Base-by-base conservation (phyloP, 2,329 filamentous ascomycete genomes). In the Beauveria pseudobassiana region DNA sequence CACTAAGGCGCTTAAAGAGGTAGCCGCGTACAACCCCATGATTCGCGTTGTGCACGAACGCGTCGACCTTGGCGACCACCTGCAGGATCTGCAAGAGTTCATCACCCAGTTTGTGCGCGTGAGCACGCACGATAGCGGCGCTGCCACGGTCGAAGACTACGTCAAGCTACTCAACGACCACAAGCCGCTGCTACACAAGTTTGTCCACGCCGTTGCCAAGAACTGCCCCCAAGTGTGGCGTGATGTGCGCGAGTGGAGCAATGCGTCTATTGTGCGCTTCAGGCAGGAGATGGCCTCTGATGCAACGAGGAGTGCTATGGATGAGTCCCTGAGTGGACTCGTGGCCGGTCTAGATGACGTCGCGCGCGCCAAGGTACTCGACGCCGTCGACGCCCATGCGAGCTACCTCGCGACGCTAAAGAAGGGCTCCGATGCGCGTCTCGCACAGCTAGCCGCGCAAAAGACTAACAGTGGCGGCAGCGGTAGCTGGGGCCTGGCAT, bases 21-120 rank as follows among this genome's bases (percentile, higher is more conserved):
- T 80, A 0, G 82, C 92, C 0, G 86, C 87, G 2, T 90, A 89
- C 66, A 89, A 92, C 58, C 88, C 88, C 0, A 85, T 92, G 63
- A 90, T 95, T 61, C 81, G 89, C 24, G 76, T 80, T 3, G 77
- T 93, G 7, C 90, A 93, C 70, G 82, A 89, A 59, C 82, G 83
- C 2, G 82, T 92, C 26, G 87, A 93, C 68, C 78, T 93, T 6
- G 84, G 84, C 40, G 85, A 85, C 45, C 88, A 90, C 22, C 73
- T 93, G 7, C 80, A 81, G 43, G 85, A 90, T 42, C 77, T 83
- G 1, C 85, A 93, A 69, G 77, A 75, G 10, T 92, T 95, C 68
- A 70, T 93, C 24, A 82, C 83, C 6, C 89, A 92, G 65, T 82
- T 93, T 62, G 84, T 95, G 71, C 84, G 85, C 64, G 76, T 78